Base-by-base conservation (phyloP, 179 eudicot genomes). In the Amaranthus tricolor region DNA sequence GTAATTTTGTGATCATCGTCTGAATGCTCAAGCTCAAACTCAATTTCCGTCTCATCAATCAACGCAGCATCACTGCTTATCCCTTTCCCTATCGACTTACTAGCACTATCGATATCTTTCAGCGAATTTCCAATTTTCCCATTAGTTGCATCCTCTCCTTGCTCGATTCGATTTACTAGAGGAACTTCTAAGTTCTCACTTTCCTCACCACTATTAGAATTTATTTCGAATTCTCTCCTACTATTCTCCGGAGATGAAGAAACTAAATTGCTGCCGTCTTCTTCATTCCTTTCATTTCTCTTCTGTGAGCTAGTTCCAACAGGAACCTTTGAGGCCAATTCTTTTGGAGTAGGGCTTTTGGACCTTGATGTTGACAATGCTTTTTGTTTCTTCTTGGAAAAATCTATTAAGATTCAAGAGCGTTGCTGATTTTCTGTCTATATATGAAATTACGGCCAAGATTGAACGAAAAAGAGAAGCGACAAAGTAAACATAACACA, bases 251-350 rank as follows among this genome's bases (percentile, higher is more conserved):
- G 74, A 44, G 77, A n/a, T 16, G 86, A 66, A 73, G 77, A 75
- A 63, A 53, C 68, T 8, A 78, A 49, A 78, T 76, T 78, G 68
- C 77, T 85, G 73, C 76, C 78, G 61, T 85, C 88, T 76, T 78
- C 86, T 50, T 72, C 74, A 52, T 65, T 82, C 53, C 74, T 83
- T 76, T 77, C 82, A 76, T 83, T 83, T 79, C 53, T 80, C 82
- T 84, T 95, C 59, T 65, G 86, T 9, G 71, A 81, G 73, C 88
- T 76, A 47, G 82, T 76, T 75, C 86, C 89, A 24, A 70, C 85
- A 5, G 83, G 91, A 24, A 83, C 74, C 85, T 88, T 88, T 12
- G 91, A 96, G 72, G 74, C 66, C 83, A 89, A 89, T 54, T 93
- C 91, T 84, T 89, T 87, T 3, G 92, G 85, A 66, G 85, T 31